Percentiles rank a stretch among this genome's conserved stretches.
Conservation (phyloP, 768 basidiomycete species). For the Termitomyces sp. region DNA sequence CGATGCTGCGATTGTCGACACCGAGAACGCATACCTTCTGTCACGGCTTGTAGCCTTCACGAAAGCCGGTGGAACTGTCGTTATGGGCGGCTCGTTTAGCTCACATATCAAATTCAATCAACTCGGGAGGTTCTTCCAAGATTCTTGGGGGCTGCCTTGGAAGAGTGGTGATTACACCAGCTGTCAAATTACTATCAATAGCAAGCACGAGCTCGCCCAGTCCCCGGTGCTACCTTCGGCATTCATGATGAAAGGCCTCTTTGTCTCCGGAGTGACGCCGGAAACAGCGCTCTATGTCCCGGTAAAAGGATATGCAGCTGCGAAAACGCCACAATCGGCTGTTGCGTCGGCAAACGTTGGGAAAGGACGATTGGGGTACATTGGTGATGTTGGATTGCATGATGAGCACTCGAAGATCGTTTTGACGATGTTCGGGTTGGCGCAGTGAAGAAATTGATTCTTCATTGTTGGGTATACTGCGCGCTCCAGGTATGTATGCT, state of each 20-base stretch:
- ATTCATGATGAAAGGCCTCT: constrained; percentile 23
- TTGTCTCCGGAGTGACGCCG: constrained; percentile 17
- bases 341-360: constrained; percentile 19
- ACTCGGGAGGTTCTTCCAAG: constrained; percentile 16
- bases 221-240: constrained; percentile 13
- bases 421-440: constrained; percentile 27
- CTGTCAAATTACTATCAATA: constrained; percentile 13
- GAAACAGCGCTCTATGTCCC: constrained; percentile 21
- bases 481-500: background rate
- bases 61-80: constrained; percentile 22
- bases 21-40: constrained; percentile 16
- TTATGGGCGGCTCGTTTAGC: constrained; percentile 24
- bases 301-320: constrained; percentile 1
- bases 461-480: background rate
- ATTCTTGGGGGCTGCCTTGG: constrained; percentile 16
- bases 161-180: constrained; percentile 11
- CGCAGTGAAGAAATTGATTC: background rate
- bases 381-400: constrained; percentile 28
- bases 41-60: constrained; percentile 19
- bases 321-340: constrained; percentile 18
- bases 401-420: constrained; percentile 20
- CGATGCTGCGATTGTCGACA: constrained; percentile 18
- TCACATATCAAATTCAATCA: constrained; percentile 6
- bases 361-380: constrained; percentile 26
- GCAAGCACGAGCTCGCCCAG: constrained; percentile 9